phyloP scores from a whole-genome alignment of 768 basidiomycete species.

The Lepiota brunneoincarnata region DNA sequence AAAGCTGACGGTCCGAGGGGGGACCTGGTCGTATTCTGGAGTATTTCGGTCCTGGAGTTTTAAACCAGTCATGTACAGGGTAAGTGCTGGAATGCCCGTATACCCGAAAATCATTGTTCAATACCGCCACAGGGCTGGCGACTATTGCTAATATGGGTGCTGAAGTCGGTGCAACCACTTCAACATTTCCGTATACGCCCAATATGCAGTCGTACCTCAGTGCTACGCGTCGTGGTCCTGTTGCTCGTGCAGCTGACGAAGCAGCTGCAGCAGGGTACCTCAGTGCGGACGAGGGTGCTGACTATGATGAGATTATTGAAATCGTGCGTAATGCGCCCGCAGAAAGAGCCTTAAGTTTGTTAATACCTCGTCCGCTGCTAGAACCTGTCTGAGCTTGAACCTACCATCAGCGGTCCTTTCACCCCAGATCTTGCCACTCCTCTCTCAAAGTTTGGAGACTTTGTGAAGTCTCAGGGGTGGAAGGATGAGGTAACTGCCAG shows the following conservation, averaged over 20 bases:
- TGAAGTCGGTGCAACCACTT: slow-evolving; percentile 99
- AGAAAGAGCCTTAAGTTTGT: slow-evolving; percentile 4
- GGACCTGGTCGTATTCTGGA: slow-evolving; percentile 95
- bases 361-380: slow-evolving; percentile 25
- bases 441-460: slow-evolving; percentile 79
- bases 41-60: slow-evolving; percentile 94
- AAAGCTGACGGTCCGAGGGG: slow-evolving; percentile 90
- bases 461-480: slow-evolving; percentile 86
- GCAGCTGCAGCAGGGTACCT: slow-evolving; percentile 81
- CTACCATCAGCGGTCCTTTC: slow-evolving; percentile 94
- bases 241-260: slow-evolving; percentile 82
- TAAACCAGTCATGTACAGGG: slow-evolving; percentile 90
- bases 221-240: slow-evolving; percentile 85
- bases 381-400: slow-evolving; percentile 88
- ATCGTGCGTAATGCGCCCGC: slow-evolving; percentile 53
- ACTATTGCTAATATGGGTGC: slow-evolving; percentile 99
- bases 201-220: slow-evolving; percentile 88
- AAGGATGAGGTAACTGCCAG: slow-evolving; percentile 89
- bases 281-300: slow-evolving; percentile 77
- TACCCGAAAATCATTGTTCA: background rate
- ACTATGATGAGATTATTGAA: slow-evolving; percentile 94
- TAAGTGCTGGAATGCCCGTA: slow-evolving; percentile 13
- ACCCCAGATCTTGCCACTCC: slow-evolving; percentile 97
- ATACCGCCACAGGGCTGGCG: slow-evolving; percentile 59
- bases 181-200: slow-evolving; percentile 92